Evolutionary conservation across 495 filamentous ascomycete species (phyloP), one percentile per base, ranked within the genome.

Genomic region (Aspergillus heteromorphus): DNA sequence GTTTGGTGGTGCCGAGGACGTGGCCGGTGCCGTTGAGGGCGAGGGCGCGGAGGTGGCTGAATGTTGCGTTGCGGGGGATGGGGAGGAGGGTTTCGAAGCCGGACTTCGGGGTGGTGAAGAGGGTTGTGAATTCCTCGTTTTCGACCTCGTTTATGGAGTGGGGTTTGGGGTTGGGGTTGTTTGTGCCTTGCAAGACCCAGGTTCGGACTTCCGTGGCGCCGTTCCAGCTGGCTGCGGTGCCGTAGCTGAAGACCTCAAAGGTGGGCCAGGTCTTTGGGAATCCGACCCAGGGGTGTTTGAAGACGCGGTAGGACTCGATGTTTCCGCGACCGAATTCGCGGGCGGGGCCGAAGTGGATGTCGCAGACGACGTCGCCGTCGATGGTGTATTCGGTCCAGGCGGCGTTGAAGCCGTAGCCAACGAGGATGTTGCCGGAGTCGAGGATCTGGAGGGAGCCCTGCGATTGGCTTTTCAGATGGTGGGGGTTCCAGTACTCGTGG

Each of bases 391-490:
- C 80, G 1, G 76, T 77, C 55, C 80, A 65, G 0, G 73, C 68
- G 14, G 76, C 66, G 38, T 73, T 69, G 45, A 65, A 65, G 1
- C 80, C 81, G 58, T 78, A 83, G 10, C 68, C 75, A 19, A 79
- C 30, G 9, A 84, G 53, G 20, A 73, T 68, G 56, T 79, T 76
- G 0, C 73, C 78, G 49, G 68, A 72, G 5, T 61, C 58, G 0
- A 81, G 65, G 6, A 73, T 27, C 58, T 81, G 73, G 17, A 73
- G 57, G 11, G 73, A 74, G 10, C 81, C 81, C 54, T 78, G 73
- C 0, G 71, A 78, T 11, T 66, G 66, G 17, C 65, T 66, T 40
- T 57, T 68, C 10, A 77, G 68, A 5, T 60, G 40, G 13, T 69
- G 23, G 1, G 64, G 54, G 20, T 65, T 69, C 57, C 54, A 62